Percentiles rank a stretch among this genome's conserved stretches.
Conservation (phyloP, 305 asterid genomes). For the Stenogyne calaminthoides region DNA sequence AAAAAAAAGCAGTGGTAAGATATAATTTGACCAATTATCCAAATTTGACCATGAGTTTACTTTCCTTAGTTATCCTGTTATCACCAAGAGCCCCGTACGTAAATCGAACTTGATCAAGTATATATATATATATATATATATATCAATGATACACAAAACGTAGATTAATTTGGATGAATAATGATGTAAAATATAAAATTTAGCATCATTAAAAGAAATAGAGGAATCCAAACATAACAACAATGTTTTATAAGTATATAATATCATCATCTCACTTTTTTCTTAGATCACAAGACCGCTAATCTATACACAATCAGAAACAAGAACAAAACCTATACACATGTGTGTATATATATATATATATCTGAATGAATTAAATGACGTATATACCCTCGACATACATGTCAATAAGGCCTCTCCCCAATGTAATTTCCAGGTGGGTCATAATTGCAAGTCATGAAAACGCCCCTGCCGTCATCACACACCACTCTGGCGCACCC, state of each 20-base stretch:
- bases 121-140: too few species aligned
- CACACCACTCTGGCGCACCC: slow-evolving; percentile 78
- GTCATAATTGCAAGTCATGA: slow-evolving; percentile 77
- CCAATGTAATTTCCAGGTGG: slow-evolving; percentile 88
- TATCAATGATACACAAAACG: too few species aligned
- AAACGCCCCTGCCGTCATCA: slow-evolving; percentile 53
- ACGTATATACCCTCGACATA: not conserved
- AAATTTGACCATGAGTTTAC: too few species aligned
- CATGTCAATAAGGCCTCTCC: slow-evolving; percentile 66
- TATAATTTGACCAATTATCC: too few species aligned
- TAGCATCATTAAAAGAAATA: not conserved
- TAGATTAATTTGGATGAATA: not conserved
- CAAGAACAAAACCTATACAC: not conserved
- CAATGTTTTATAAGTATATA: not conserved
- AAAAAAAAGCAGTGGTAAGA: too few species aligned
- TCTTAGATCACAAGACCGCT: not conserved
- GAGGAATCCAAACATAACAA: not conserved
- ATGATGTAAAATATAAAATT: not conserved
- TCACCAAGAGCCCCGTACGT: too few species aligned
- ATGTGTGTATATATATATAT: not conserved
- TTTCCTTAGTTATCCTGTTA: too few species aligned
- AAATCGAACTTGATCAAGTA: too few species aligned
- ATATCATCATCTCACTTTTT: not conserved
- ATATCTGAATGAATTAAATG: not conserved
- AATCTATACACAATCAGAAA: not conserved